Evolutionary conservation across 2,329 filamentous ascomycete genomes (phyloP).

Genomic region (Penicillium sp.): DNA sequence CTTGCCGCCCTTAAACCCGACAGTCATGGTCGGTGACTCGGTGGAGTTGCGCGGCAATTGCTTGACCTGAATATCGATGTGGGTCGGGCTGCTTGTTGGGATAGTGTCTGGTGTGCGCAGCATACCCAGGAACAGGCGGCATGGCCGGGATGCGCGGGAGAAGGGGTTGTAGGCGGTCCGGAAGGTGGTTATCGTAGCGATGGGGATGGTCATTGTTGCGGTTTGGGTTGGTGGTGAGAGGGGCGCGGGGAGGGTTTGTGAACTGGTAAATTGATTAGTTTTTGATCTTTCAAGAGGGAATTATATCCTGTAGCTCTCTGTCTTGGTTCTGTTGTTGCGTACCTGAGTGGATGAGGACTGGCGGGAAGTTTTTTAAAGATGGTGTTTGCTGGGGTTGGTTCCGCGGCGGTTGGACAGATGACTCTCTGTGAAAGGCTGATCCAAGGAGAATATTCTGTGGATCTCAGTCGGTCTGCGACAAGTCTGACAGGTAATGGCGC

Average conservation of each 20-base stretch:
- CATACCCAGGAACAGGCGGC: conserved; percentile 81
- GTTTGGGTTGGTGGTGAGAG: neutral
- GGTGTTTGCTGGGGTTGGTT: neutral
- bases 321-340: conserved; percentile 1
- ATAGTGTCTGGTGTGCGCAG: conserved; percentile 78
- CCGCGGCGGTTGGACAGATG: neutral
- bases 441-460: neutral
- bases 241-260: neutral
- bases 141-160: conserved; percentile 72
- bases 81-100: conserved; percentile 71
- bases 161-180: conserved; percentile 91
- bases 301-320: neutral
- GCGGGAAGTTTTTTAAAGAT: conserved; percentile 16
- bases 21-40: conserved; percentile 65
- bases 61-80: conserved; percentile 74
- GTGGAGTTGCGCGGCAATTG: conserved; percentile 70
- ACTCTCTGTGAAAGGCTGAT: neutral
- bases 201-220: conserved; percentile 39
- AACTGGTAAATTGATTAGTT: neutral
- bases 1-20: conserved; percentile 97
- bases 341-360: conserved; percentile 6
- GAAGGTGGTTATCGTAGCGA: conserved; percentile 65
- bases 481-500: neutral
- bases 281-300: neutral
- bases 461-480: neutral